Conservation (phyloP, 169 alveolate genomes). For the Plasmodium knowlesi region DNA sequence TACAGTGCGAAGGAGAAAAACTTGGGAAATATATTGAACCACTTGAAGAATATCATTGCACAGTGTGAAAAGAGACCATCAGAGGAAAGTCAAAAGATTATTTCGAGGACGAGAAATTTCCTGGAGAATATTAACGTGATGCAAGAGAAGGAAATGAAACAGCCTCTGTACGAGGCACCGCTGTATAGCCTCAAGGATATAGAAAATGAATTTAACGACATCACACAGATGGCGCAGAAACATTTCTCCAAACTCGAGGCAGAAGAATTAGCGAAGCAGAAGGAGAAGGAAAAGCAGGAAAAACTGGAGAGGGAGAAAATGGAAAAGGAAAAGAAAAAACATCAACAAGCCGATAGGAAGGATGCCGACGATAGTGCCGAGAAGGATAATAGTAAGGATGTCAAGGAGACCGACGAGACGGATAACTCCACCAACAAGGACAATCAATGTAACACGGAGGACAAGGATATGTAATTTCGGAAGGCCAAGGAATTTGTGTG, state of each 20-base stretch:
- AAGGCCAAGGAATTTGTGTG: no score
- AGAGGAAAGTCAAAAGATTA: conserved; percentile 79
- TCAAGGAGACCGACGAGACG: conserved; percentile 22
- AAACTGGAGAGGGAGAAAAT: conserved; percentile 42
- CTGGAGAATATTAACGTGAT: conserved; percentile 10
- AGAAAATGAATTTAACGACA: conserved; percentile 77
- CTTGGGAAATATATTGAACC: conserved; percentile 67
- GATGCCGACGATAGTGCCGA: background rate
- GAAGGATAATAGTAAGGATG: conserved; percentile 2
- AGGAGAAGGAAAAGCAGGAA: conserved; percentile 55
- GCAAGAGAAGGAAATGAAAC: conserved; percentile 75
- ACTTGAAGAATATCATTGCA: conserved; percentile 64
- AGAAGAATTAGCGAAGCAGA: conserved; percentile 68
- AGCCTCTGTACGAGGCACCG: conserved; percentile 70
- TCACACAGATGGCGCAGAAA: conserved; percentile 76
- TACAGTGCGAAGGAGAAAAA: conserved; percentile 77
- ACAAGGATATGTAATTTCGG: conserved; percentile 2
- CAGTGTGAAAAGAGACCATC: conserved; percentile 77
- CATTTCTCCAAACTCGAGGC: conserved; percentile 65
- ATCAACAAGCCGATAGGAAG: conserved; percentile 14
- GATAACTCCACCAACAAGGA: conserved; percentile 45
- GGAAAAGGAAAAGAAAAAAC: conserved; percentile 70
- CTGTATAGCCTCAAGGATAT: conserved; percentile 77
- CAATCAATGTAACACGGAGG: conserved; percentile 2
- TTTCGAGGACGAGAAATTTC: conserved; percentile 14